Evolutionary conservation across 2,329 filamentous ascomycete species (phyloP).

Genomic region (Cordyceps cicadae): DNA sequence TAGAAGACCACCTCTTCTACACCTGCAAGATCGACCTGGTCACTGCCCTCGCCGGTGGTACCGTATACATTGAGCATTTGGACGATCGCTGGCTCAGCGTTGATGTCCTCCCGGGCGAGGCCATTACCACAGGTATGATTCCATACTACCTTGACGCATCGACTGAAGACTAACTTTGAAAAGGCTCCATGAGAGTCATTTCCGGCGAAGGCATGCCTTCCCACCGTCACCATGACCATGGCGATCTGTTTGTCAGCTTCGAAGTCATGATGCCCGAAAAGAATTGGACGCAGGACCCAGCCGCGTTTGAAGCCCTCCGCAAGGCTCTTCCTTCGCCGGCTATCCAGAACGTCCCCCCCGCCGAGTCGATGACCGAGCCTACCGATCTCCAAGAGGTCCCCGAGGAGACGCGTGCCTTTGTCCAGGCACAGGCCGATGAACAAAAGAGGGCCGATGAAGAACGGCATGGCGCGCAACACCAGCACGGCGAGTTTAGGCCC

Average conservation of each 20-base stretch:
- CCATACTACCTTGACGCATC: not conserved
- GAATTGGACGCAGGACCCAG: slow-evolving; percentile 56
- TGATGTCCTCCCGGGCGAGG: slow-evolving; percentile 87
- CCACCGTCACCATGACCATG: slow-evolving; percentile 85
- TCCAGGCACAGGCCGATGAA: slow-evolving; percentile 50
- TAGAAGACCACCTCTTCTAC: slow-evolving; percentile 93
- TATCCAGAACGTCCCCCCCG: slow-evolving; percentile 58
- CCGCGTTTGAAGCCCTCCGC: slow-evolving; percentile 72
- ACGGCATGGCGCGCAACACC: not conserved
- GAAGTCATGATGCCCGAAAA: slow-evolving; percentile 92
- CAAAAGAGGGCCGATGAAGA: slow-evolving; percentile 41
- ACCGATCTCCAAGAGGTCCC: slow-evolving; percentile 83
- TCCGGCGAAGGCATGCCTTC: slow-evolving; percentile 97
- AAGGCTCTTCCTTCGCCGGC: slow-evolving; percentile 68
- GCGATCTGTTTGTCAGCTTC: slow-evolving; percentile 97
- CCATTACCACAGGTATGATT: slow-evolving; percentile 77
- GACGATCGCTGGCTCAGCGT: slow-evolving; percentile 95
- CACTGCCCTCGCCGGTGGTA: slow-evolving; percentile 86
- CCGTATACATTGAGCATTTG: slow-evolving; percentile 88
- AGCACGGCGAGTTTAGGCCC: not conserved
- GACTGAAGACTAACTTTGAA: slow-evolving; percentile 17
- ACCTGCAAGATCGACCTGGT: slow-evolving; percentile 92
- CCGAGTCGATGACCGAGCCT: slow-evolving; percentile 85
- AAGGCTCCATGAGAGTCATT: slow-evolving; percentile 87
- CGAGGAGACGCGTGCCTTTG: slow-evolving; percentile 44